Percentiles rank a stretch among this genome's conserved stretches.
Conservation (phyloP, 1,284 basidiomycete species). For the Cutaneotrichosporon mucoides region DNA sequence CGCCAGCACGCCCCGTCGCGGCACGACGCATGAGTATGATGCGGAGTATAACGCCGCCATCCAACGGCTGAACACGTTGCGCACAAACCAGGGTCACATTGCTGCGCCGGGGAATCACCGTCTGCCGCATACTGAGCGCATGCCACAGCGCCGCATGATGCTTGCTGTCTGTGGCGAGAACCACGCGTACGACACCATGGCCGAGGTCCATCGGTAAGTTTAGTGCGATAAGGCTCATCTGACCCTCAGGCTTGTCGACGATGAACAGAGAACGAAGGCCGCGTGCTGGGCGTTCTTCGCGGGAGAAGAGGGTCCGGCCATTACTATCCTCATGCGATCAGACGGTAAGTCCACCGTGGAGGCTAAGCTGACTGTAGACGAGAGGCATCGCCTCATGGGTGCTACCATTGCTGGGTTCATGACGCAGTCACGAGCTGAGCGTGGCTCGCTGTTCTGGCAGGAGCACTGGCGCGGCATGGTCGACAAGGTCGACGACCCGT, state of each 20-base stretch:
- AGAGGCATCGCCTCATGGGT: constrained; percentile 41
- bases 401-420: constrained; percentile 44
- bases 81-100: constrained; percentile 14
- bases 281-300: constrained; percentile 87
- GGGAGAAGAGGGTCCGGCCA: constrained; percentile 66
- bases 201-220: constrained; percentile 31
- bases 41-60: constrained; percentile 25
- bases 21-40: constrained; percentile 8
- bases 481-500: constrained; percentile 67
- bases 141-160: constrained; percentile 37
- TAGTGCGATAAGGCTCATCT: no score
- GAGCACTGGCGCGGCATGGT: constrained; percentile 42
- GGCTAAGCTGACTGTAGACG: constrained; percentile 21
- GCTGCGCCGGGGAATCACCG: constrained; percentile 21
- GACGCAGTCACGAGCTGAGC: constrained; percentile 34
- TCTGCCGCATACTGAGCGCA: constrained; percentile 24
- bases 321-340: constrained; percentile 73
- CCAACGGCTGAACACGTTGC: constrained; percentile 18
- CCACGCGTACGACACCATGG: constrained; percentile 23
- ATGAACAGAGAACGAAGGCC: constrained; percentile 68
- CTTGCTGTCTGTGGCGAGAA: constrained; percentile 43
- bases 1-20: constrained; percentile 6
- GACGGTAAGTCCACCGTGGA: constrained; percentile 57
- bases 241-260: constrained; percentile 62
- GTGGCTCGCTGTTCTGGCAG: constrained; percentile 38